phyloP scores from a whole-genome alignment of 495 filamentous ascomycete species.

The Hypoxylon subgilvum region DNA sequence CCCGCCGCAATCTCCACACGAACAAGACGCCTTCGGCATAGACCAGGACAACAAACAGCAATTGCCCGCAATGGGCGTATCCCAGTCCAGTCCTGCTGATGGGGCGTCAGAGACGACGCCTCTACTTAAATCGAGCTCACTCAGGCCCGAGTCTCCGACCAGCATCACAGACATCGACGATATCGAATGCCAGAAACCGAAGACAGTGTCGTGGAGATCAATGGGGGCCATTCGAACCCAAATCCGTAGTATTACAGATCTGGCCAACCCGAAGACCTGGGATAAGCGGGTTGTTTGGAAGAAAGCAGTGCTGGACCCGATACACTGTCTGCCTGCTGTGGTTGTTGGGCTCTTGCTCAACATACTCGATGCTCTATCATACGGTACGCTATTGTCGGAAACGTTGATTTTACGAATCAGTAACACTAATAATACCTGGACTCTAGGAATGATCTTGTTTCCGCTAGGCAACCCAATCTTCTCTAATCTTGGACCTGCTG shows the following conservation, averaged over 20 bases:
- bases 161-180: constrained; percentile 42
- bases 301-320: constrained; percentile 67
- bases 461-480: constrained; percentile 87
- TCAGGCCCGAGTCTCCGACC: constrained; percentile 35
- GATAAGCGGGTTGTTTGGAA: constrained; percentile 67
- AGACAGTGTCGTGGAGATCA: not conserved
- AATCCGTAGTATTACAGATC: constrained; percentile 28
- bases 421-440: constrained; percentile 16
- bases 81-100: constrained; percentile 9
- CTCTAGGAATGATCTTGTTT: constrained; percentile 88
- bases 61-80: constrained; percentile 17
- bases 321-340: constrained; percentile 79
- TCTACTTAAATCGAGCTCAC: constrained; percentile 40
- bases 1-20: constrained; percentile 43
- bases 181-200: constrained; percentile 51
- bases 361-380: constrained; percentile 91
- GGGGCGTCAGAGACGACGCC: constrained; percentile 46
- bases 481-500: constrained; percentile 80
- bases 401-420: not conserved
- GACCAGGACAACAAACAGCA: not conserved
- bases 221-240: constrained; percentile 10
- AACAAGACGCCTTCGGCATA: not conserved
- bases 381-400: constrained; percentile 62
- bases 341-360: constrained; percentile 88
- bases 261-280: constrained; percentile 73